These are phyloP conservation scores for Astrothelium subdiscretum DNA, from an alignment of 495 filamentous ascomycete species.

Conservation along the genomic window DNA sequence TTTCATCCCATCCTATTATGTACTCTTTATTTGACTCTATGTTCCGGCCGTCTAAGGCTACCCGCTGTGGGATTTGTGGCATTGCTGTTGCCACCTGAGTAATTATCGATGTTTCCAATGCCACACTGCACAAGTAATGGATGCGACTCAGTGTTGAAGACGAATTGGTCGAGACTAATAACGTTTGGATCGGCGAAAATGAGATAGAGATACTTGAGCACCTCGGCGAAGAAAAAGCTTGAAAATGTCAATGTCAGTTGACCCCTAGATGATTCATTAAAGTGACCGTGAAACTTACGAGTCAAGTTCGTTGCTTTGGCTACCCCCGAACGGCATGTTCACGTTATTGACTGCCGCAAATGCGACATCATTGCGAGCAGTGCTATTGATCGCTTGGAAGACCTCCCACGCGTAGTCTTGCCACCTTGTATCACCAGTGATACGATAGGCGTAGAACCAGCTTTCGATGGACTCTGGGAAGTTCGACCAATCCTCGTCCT, in stretches of 20 bases:
- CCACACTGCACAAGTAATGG: conserved; percentile 17
- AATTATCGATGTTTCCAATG: conserved; percentile 5
- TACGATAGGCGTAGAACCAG: conserved; percentile 14
- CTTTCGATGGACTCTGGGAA: conserved; percentile 12
- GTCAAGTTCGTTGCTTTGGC: conserved; percentile 6
- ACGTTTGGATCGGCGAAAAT: conserved; percentile 24
- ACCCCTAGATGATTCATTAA: not conserved
- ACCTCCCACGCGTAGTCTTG: conserved; percentile 12
- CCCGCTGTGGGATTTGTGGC: not conserved
- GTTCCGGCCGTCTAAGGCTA: not conserved
- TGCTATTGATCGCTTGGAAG: conserved; percentile 13
- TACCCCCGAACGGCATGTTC: conserved; percentile 11
- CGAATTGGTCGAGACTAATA: conserved; percentile 25
- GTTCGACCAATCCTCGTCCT: conserved; percentile 8
- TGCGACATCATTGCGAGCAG: conserved; percentile 8
- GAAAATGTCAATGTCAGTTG: not conserved
- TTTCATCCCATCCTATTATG: not conserved
- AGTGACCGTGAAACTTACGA: too few species aligned
- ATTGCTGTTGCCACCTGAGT: not conserved
- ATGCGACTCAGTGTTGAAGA: conserved; percentile 28
- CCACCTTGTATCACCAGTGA: conserved; percentile 14
- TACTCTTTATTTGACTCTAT: not conserved
- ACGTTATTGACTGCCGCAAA: conserved; percentile 14
- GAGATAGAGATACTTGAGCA: conserved; percentile 40
- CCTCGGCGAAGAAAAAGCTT: conserved; percentile 64